These are phyloP conservation scores for Backusella tarrabulga DNA, from an alignment of 192 early-diverging fungal genomes.

Conservation along the genomic window DNA sequence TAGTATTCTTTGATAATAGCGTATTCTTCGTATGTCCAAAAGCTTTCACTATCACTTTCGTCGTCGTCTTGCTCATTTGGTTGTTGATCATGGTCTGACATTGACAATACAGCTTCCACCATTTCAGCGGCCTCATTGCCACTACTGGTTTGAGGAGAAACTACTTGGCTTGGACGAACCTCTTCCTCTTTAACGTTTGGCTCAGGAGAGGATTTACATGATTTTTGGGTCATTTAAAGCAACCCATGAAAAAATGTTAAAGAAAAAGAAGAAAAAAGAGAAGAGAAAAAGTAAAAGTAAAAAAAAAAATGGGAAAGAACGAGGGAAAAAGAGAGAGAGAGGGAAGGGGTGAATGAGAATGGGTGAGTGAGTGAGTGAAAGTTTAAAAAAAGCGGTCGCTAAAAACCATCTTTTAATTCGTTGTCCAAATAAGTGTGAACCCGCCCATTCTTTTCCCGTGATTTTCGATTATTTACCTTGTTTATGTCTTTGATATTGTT, in stretches of 20 bases:
- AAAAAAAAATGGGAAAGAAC: too few species aligned
- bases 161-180: not conserved
- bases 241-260: not conserved
- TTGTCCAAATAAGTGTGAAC: not conserved
- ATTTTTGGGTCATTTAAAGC: conserved; percentile 15
- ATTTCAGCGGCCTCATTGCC: conserved; percentile 12
- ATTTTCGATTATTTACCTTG: not conserved
- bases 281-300: not conserved
- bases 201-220: conserved; percentile 7
- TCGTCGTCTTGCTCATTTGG: not conserved
- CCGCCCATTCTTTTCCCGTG: conserved; percentile 1
- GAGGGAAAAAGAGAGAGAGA: too few species aligned
- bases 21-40: conserved; percentile 18
- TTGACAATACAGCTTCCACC: conserved; percentile 13
- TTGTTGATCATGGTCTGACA: conserved; percentile 10
- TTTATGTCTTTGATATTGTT: not conserved
- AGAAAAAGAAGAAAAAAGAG: not conserved
- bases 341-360: not conserved
- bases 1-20: conserved; percentile 16
- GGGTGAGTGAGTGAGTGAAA: not conserved
- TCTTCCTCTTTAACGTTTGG: conserved; percentile 2
- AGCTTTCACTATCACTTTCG: conserved; percentile 5
- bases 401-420: not conserved
- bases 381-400: conserved; percentile 8
- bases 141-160: not conserved